Base-by-base conservation (phyloP, 73 alveolate species). In the Stentor roeselii region DNA sequence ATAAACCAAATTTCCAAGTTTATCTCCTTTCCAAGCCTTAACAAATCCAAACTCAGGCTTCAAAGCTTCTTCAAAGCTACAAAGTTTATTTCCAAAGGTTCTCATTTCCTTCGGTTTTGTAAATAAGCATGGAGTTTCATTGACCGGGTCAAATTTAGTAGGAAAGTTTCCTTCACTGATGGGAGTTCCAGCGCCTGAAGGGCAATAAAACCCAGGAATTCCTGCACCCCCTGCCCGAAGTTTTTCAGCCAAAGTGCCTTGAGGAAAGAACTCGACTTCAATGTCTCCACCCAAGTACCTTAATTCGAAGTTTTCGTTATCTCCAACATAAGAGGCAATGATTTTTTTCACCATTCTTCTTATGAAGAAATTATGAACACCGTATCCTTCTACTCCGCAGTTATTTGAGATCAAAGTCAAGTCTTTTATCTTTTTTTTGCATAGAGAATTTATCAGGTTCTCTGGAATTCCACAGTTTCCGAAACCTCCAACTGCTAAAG, bases 381-480 rank as follows among this genome's bases (percentile, higher is more conserved):
- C 91, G 60, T n/a, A 86, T 32, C 59, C 85, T 38, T 42, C 87
- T 59, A 86, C 88, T 42, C 97, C 97, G 75, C 94, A 86, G 60
- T 94, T 90, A 76, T 87, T 92, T 27, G 96, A 83, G 42, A 92
- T 93, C 34, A 91, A 86, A 21, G 98, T 95, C 36, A 95, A 87
- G 75, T 89, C 91, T 86, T 86, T 83, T 15, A 61, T 75, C 39
- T 86, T 95, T 50, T 87, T 60, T 39, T 87, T 76, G 80, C 42
- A 83, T 67, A 95, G 40, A 0, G 98, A 96, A 3, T 86, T 84
- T 67, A 96, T 94, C 83, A 91, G 84, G 82, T 94, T 92, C 39
- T 95, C 99, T 15, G 99, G 99, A 61, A 96, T 89, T 58, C 99
- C 99, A 78, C 99, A 95, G 35, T 91, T 87, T 3, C 99, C 99